phyloP scores from a whole-genome alignment of 495 filamentous ascomycete genomes.

The Cladorrhinum samala region DNA sequence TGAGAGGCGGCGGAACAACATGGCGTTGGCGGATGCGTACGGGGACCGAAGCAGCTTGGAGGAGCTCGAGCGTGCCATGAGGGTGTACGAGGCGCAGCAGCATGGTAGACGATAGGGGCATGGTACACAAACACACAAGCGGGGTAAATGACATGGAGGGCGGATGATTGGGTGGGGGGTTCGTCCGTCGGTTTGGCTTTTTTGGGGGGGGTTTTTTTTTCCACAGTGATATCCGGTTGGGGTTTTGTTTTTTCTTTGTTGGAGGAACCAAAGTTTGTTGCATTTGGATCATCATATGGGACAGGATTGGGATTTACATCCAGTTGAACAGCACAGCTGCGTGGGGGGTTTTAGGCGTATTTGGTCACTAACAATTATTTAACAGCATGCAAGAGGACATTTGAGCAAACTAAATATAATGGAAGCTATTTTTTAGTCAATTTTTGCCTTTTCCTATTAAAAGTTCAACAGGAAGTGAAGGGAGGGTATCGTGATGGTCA shows the following conservation, averaged over 20 bases:
- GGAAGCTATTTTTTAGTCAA: too few species aligned
- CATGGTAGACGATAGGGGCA: background rate
- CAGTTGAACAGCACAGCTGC: background rate
- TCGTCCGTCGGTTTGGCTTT: background rate
- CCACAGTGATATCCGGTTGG: background rate
- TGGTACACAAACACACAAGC: background rate
- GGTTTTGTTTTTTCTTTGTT: too few species aligned
- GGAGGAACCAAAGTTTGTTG: background rate
- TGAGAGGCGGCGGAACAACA: conserved; percentile 21
- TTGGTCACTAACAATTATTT: background rate
- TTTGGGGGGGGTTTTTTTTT: background rate
- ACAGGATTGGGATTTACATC: background rate
- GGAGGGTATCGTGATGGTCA: too few species aligned
- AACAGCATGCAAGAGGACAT: background rate
- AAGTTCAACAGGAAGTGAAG: too few species aligned
- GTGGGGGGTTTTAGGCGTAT: background rate
- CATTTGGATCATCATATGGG: background rate
- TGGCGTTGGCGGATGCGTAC: conserved; percentile 47
- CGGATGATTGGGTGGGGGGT: background rate
- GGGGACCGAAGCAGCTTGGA: conserved; percentile 52
- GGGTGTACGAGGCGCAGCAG: conserved; percentile 41
- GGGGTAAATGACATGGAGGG: background rate
- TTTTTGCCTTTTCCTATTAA: too few species aligned
- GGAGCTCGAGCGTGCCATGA: conserved; percentile 53
- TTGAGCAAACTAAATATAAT: too few species aligned